These are phyloP conservation scores for Flaveria brownii DNA, from an alignment of 129 eudicot genomes.

Conservation along the genomic window DNA sequence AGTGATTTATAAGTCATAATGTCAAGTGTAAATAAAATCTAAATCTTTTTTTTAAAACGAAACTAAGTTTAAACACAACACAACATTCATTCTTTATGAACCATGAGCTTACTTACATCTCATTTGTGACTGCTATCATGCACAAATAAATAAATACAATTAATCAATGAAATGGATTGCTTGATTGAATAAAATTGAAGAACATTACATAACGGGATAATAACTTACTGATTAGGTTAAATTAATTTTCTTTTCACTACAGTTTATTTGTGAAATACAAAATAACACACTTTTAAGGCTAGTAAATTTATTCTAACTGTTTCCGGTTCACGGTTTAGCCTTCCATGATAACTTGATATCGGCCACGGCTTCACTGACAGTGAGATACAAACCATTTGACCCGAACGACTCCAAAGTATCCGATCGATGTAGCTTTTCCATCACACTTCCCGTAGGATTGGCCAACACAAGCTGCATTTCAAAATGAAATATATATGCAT, in stretches of 20 bases:
- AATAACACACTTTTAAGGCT: background rate
- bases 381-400: constrained; percentile 31
- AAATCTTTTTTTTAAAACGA: too few species aligned
- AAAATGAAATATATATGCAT: background rate
- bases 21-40: too few species aligned
- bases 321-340: background rate
- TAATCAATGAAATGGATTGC: background rate
- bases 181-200: background rate
- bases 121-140: too few species aligned
- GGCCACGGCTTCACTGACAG: constrained; percentile 41
- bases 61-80: too few species aligned
- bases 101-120: too few species aligned
- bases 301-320: background rate
- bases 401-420: constrained; percentile 29
- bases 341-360: constrained; percentile 38
- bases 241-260: background rate
- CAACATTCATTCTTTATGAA: too few species aligned
- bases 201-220: background rate
- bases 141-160: background rate
- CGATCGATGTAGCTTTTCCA: constrained; percentile 47
- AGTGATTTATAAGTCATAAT: too few species aligned
- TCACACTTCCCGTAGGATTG: constrained; percentile 46
- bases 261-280: background rate
- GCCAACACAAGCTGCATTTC: constrained; percentile 43
- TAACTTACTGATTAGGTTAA: background rate